Base-by-base conservation (phyloP, 306 rosid species). In the Sicyos edulis region DNA sequence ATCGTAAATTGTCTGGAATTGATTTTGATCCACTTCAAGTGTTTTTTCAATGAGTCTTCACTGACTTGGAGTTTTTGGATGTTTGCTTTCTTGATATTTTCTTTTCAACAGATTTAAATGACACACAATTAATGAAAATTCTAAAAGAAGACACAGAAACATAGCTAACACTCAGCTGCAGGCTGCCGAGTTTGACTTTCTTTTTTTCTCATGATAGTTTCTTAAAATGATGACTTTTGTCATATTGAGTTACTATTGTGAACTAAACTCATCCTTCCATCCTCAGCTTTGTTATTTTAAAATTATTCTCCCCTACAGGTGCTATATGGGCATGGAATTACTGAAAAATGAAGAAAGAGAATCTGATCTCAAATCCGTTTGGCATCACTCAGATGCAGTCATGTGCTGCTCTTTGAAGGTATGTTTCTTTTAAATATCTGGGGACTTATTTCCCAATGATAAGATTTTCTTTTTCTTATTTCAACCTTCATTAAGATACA, bases 331-430 rank as follows among this genome's bases (percentile, higher is more conserved):
- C 61, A 93, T 79, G 58, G 99, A 93, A 53, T 81, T 93, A 40
- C 82, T 91, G n/a, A 93, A 91, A 85, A 63, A 76, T 60, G 96
- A 93, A 78, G 91, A 88, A 76, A 87, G 82, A 62, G 99, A 91
- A 73, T 55, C 95, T 75, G 70, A 89, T 81, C 96, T 93, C 74
- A 88, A 87, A 80, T 85, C 96, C 80, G 89, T 93, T 63, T 93
- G 99, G 99, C 90, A 88, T 82, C 95, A 93, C 82, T 82, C 92
- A 3, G 99, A 93, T 76, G 96, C 99, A 60, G 74, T 91, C 78
- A 76, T 93, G 61, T 93, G 99, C 82, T 91, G 95, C 85, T 91
- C 99, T 74, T 78, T 87, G 59, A 91, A 93, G 96, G 99, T 89
- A 74, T 65, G 59, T 10, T 62, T n/a, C 40, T 8, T 34, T 40